A percentile compares a stretch with the other conserved stretches of the same genome.
Conservation (phyloP, 345 rosid species). For the Cochlearia excelsa region DNA sequence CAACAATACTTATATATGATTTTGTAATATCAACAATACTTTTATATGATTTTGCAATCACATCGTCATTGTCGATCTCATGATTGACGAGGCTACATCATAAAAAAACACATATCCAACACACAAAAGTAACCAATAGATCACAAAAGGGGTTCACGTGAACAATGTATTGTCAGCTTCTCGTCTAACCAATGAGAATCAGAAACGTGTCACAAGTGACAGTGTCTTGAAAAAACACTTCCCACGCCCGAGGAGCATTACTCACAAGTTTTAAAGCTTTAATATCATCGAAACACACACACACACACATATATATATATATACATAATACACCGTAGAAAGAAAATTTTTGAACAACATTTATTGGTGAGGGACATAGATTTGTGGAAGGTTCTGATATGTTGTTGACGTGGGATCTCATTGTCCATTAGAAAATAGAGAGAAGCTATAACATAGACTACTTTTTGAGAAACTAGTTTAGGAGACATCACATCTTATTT, state of each 20-base stretch:
- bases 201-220: slow-evolving; percentile 26
- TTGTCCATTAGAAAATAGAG: slow-evolving; percentile 16
- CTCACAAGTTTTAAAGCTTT: slow-evolving; percentile 22
- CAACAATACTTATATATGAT: slow-evolving; percentile 1
- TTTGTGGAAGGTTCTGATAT: slow-evolving; percentile 21
- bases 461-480: slow-evolving; percentile 23
- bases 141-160: slow-evolving; percentile 26
- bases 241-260: slow-evolving; percentile 14
- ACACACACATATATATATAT: neutral
- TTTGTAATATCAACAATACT: neutral
- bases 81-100: slow-evolving; percentile 1
- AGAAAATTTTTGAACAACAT: neutral
- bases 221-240: neutral
- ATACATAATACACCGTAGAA: neutral
- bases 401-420: slow-evolving; percentile 17
- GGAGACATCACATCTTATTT: slow-evolving; percentile 33
- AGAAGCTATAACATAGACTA: slow-evolving; percentile 8
- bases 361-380: slow-evolving; percentile 18
- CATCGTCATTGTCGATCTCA: slow-evolving; percentile 19
- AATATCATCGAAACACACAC: slow-evolving; percentile 18
- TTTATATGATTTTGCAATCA: slow-evolving; percentile 9
- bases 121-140: neutral
- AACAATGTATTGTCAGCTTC: slow-evolving; percentile 18
- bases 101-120: neutral
- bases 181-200: slow-evolving; percentile 19